Percentiles rank a stretch among this genome's conserved stretches.
phyloP scores from a whole-genome alignment of 345 rosid species.

The Citrus glauca region DNA sequence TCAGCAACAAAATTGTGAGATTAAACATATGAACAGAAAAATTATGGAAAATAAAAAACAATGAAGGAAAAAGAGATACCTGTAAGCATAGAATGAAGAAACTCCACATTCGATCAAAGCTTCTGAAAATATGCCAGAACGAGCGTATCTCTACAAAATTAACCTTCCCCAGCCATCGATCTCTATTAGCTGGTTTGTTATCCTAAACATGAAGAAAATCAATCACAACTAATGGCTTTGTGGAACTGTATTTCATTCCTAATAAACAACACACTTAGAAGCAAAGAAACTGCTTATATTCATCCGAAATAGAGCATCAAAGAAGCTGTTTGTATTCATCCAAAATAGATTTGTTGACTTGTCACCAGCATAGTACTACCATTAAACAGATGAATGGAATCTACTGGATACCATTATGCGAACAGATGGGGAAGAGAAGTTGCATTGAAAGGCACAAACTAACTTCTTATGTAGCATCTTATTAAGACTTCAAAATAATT shows the following conservation, averaged over 20 bases:
- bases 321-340: no score
- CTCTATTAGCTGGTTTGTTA: conserved; percentile 49
- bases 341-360: no score
- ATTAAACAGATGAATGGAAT: background rate
- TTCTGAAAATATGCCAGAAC: conserved; percentile 96
- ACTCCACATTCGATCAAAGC: conserved; percentile 99
- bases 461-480: background rate
- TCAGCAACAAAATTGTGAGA: conserved; percentile 20
- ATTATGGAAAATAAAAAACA: background rate
- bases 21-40: background rate
- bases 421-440: background rate
- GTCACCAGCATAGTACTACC: background rate
- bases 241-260: background rate
- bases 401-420: background rate
- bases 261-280: background rate
- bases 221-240: background rate
- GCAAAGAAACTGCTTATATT: background rate
- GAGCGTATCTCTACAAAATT: conserved; percentile 98
- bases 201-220: conserved; percentile 46
- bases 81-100: conserved; percentile 87
- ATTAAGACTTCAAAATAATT: background rate
- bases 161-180: conserved; percentile 93
- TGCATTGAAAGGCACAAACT: background rate
- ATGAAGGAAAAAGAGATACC: conserved; percentile 35
- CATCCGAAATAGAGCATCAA: no score